Evolutionary conservation across 345 rosid genomes (phyloP).

Genomic region (Passiflora organensis): DNA sequence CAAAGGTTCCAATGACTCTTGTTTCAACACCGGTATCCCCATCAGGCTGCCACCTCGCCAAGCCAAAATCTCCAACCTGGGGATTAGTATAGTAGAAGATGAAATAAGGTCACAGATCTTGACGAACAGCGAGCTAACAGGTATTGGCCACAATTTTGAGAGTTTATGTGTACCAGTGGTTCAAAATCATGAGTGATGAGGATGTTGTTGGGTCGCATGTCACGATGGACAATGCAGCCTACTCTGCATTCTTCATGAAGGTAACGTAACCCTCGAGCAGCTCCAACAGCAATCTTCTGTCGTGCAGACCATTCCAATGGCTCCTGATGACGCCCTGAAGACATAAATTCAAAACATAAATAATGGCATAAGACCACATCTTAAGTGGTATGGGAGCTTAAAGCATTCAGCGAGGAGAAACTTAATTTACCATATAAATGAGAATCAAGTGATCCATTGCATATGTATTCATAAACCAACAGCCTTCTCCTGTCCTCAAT

Average conservation of each 20-base stretch:
- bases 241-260: constrained; percentile 99
- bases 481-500: constrained; percentile 91
- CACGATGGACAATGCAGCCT: constrained; percentile 99
- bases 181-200: constrained; percentile 98
- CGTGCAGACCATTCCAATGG: constrained; percentile 87
- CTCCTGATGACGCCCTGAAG: constrained; percentile 59
- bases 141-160: too few species aligned
- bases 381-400: too few species aligned
- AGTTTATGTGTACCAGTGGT: constrained; percentile 58
- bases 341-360: not conserved
- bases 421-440: constrained; percentile 75
- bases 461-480: constrained; percentile 92
- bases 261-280: constrained; percentile 96
- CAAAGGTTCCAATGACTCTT: constrained; percentile 96
- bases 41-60: constrained; percentile 99
- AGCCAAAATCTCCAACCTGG: constrained; percentile 98
- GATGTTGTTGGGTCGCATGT: constrained; percentile 98
- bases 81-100: constrained; percentile 2
- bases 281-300: constrained; percentile 94
- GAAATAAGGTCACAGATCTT: constrained; percentile 2
- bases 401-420: not conserved
- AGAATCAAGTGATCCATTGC: constrained; percentile 94
- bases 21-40: constrained; percentile 95
- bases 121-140: too few species aligned
- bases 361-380: not conserved